Base-by-base conservation (phyloP, 352 stramenopile genomes). In the Phytophthora meadii region DNA sequence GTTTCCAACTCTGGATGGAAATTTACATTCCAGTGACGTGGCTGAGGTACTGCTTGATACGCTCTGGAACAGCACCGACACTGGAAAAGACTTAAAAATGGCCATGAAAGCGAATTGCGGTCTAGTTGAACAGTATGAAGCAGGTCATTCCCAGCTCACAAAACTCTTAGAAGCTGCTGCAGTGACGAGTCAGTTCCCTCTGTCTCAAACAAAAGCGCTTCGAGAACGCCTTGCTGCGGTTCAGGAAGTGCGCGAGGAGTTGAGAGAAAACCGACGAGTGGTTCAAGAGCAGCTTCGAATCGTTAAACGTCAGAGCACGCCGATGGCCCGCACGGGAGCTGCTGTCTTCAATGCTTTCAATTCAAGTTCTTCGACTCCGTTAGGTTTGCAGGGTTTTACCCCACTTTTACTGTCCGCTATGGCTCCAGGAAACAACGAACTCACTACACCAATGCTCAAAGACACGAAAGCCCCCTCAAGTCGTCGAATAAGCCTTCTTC, bases 321-420 rank as follows among this genome's bases (percentile, higher is more conserved):
- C 48, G 4, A 11, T 68, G 1, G 75, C 81, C 5, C 65, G 60
- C 3, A 47, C 76, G 1, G 81, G 76, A 34, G 69, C 67, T 15
- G 70, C 70, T 1, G 62, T 88, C 10, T 87, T 82, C 47, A 88
- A 72, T 24, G 55, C 68, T 10, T 75, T 87, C 50, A 89, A 87
- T 32, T 9, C 30, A 5, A 48, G 59, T 4, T 9, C 28, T 15
- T 68, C 65, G 4, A 66, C 72, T 24, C 57, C 61, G 15, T 44
- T 83, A 36, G 59, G 58, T 39, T 59, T 83, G 25, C 61, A 75
- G 14, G 39, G 72, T 1, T 81, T 79, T 51, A 19, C 81, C 3
- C 61, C 79, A 2, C 66, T 86, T 10, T 72, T 79, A 24, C n/a
- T 68, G 4, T 51, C 44, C 14, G n/a, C 44, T 27, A n/a, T 71